Base-by-base conservation (phyloP, 2,329 filamentous ascomycete species). In the Pestalotiopsis sp. region DNA sequence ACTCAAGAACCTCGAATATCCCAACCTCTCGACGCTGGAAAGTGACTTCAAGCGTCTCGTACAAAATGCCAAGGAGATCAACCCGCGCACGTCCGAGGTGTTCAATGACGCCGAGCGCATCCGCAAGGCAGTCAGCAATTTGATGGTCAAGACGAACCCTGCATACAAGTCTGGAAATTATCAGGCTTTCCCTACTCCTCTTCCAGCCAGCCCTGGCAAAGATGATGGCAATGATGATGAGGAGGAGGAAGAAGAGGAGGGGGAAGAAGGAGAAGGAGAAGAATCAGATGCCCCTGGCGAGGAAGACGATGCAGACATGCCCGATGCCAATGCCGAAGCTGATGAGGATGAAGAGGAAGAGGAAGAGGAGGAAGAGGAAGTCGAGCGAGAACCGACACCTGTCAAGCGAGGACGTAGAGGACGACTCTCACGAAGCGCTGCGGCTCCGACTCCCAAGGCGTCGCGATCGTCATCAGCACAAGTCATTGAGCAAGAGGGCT, bases 21-120 rank as follows among this genome's bases (percentile, higher is more conserved):
- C 86, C 14, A 92, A 83, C 65, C 85, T 97, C 63, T 90, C 93
- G 5, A 86, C 91, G 64, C 83, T 97, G 13, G 94, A 97, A 80
- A 91, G 92, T 76, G 95, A 95, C 78, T 88, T 95, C 77, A 97
- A 96, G 83, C 91, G 94, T 71, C 92, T 97, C 86, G 92, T 97
- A 67, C 87, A 90, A 72, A 97, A 97, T 76, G 93, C 93, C 45
- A 97, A 97, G 79, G 90, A 93, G 66, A 96, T 90, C 81, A 95
- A 95, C 76, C 86, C 91, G 69, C 91, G 91, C 73, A 87, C 87
- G 58, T 93, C 93, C 0, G 83, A 89, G 68, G 86, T 92, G 49
- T 95, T 92, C 77, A 91, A 94, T 58, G 94, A 97, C 82, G 93
- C 94, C 9, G 94, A 97, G 80, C 90, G 93, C 63, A 88, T 97